phyloP scores from a whole-genome alignment of 1,284 basidiomycete genomes.

The Ceratobasidium sp. region DNA sequence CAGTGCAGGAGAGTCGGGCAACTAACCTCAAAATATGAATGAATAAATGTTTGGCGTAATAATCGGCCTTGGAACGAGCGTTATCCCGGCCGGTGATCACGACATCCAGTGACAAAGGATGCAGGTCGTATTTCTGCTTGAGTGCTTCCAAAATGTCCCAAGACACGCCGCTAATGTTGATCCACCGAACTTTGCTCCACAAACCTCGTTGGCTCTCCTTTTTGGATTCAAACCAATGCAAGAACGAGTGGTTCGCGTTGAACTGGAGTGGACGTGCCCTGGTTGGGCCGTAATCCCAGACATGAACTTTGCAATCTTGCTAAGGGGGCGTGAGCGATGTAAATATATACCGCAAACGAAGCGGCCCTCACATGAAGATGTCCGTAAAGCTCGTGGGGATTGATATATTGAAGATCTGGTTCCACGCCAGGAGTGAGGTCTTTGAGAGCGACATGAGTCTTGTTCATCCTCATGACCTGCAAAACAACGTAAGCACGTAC shows the following conservation, averaged over 20 bases:
- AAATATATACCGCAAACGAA: background rate
- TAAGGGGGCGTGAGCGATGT: background rate
- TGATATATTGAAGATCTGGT: constrained; percentile 12
- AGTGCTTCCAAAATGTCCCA: constrained; percentile 48
- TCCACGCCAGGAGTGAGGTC: constrained; percentile 33
- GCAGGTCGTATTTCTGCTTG: constrained; percentile 62
- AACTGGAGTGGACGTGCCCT: constrained; percentile 16
- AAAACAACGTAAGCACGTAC: background rate
- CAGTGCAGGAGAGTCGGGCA: background rate
- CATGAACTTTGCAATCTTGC: constrained; percentile 38
- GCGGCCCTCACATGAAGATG: constrained; percentile 13
- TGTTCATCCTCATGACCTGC: constrained; percentile 36
- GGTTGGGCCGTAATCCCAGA: constrained; percentile 44
- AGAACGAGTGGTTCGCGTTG: constrained; percentile 20
- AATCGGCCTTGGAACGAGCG: constrained; percentile 74
- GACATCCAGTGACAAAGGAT: constrained; percentile 79
- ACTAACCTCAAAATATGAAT: constrained; percentile 68
- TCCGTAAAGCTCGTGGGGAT: constrained; percentile 25
- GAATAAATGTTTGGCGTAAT: constrained; percentile 75
- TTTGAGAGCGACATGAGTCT: constrained; percentile 37
- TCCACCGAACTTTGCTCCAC: constrained; percentile 49
- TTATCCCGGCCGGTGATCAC: constrained; percentile 68
- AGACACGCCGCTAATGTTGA: constrained; percentile 50
- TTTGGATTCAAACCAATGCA: constrained; percentile 21
- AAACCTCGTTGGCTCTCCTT: background rate